Evolutionary conservation across 306 rosid genomes (phyloP), one percentile per base, ranked within the genome.

Genomic region (Rosa lucieae): DNA sequence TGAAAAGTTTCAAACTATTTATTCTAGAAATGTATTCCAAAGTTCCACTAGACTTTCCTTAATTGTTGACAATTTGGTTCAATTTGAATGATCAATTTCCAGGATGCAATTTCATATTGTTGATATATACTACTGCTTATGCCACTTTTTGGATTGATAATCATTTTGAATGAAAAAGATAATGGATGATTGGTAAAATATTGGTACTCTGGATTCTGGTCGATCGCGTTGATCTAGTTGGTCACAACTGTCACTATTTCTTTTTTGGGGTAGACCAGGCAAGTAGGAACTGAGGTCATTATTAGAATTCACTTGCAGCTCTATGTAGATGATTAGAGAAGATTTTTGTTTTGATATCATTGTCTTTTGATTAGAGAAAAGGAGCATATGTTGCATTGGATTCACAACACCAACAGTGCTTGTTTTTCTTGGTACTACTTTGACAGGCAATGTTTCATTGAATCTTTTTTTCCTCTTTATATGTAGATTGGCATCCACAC

Each of bases 401-500:
- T 48, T 55, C 61, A n/a, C 29, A 39, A 26, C 29, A 23, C 23
- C 20, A 49, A 53, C 10, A 37, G 13, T 5, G 52, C 44, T 58
- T 58, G 0, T 70, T 8, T 39, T n/a, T 75, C 63, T 23, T 58
- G 65, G 65, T 21, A 58, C 35, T 3, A 58, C 35, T 32, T 32
- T 32, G 35, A 32, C 35, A 76, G 73, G 65, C 43, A 69, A 78
- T 68, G 40, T 35, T 71, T 65, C 66, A 61, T 83, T 69, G 56
- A 21, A 44, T n/a, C 35, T 61, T 83, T 83, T 70, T 37, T 52
- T 53, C 67, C 66, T 63, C 42, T 29, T 11, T 62, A 62, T 71
- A 67, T 89, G 74, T 83, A 95, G 97, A 87, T 88, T 92, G 80
- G 97, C 98, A 79, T 95, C 99, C 77, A 95, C 97, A 47, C 99